Evolutionary conservation across 257 asterid genomes (phyloP).

Genomic region (Rauvolfia tetraphylla): DNA sequence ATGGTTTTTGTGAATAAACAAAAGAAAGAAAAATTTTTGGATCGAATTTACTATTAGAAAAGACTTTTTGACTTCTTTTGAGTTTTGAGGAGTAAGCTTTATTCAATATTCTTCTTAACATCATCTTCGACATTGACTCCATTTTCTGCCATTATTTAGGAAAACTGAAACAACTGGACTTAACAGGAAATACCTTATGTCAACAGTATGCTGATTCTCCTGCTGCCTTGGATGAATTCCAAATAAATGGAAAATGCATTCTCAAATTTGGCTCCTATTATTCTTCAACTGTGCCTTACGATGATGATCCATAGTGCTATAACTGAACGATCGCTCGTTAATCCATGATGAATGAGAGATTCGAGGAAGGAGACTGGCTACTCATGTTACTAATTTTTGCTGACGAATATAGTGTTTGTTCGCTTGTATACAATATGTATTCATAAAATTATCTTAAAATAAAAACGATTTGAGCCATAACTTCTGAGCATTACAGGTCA

Average conservation of each 20-base stretch:
- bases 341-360: background rate
- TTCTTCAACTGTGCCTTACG: conserved; percentile 48
- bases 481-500: too few species aligned
- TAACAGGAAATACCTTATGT: conserved; percentile 55
- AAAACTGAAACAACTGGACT: conserved; percentile 70
- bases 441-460: too few species aligned
- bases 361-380: background rate
- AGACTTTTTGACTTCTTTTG: background rate
- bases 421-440: background rate
- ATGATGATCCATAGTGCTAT: conserved; percentile 59
- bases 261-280: conserved; percentile 32
- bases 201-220: conserved; percentile 34
- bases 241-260: conserved; percentile 35
- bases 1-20: background rate
- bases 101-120: background rate
- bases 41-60: background rate
- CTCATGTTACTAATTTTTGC: background rate
- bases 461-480: too few species aligned
- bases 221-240: conserved; percentile 39
- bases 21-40: background rate
- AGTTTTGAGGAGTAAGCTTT: background rate
- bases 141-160: conserved; percentile 37
- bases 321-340: background rate
- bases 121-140: background rate
- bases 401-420: background rate